A percentile compares a stretch with the other conserved stretches of the same genome.
Conservation (phyloP, 495 filamentous ascomycete genomes). For the Annulohypoxylon stygium region DNA sequence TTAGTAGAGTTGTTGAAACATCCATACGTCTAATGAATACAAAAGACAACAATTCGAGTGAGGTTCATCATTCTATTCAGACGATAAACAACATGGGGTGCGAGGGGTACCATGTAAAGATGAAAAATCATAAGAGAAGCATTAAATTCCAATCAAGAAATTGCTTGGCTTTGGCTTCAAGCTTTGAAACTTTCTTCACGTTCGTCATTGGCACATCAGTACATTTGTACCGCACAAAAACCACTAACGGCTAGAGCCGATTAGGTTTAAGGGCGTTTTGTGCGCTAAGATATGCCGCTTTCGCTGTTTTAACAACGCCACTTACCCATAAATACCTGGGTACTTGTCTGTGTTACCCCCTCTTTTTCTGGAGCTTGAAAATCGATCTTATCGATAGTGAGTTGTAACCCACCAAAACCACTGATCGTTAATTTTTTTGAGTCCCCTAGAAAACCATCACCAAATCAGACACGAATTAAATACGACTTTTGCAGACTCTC, state of each 20-base stretch:
- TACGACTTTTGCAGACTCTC: constrained; percentile 10
- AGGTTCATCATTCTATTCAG: constrained; percentile 28
- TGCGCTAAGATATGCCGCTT: constrained; percentile 28
- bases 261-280: constrained; percentile 24
- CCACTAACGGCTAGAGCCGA: constrained; percentile 20
- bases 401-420: constrained; percentile 39
- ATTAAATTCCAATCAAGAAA: constrained; percentile 37
- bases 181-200: constrained; percentile 11
- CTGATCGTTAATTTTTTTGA: constrained; percentile 41
- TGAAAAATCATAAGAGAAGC: constrained; percentile 10
- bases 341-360: background rate
- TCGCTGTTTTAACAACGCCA: constrained; percentile 28
- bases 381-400: constrained; percentile 50
- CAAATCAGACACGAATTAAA: constrained; percentile 22
- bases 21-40: constrained; percentile 24
- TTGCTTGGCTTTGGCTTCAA: constrained; percentile 36
- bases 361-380: constrained; percentile 4
- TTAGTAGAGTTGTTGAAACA: constrained; percentile 15
- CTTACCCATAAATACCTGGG: constrained; percentile 7
- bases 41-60: background rate
- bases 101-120: constrained; percentile 22
- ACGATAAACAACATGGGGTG: constrained; percentile 18
- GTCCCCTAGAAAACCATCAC: constrained; percentile 33
- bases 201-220: constrained; percentile 48
- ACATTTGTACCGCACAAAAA: constrained; percentile 24